phyloP scores from a whole-genome alignment of 2,329 filamentous ascomycete species.

The Pseudogymnoascus sp. region DNA sequence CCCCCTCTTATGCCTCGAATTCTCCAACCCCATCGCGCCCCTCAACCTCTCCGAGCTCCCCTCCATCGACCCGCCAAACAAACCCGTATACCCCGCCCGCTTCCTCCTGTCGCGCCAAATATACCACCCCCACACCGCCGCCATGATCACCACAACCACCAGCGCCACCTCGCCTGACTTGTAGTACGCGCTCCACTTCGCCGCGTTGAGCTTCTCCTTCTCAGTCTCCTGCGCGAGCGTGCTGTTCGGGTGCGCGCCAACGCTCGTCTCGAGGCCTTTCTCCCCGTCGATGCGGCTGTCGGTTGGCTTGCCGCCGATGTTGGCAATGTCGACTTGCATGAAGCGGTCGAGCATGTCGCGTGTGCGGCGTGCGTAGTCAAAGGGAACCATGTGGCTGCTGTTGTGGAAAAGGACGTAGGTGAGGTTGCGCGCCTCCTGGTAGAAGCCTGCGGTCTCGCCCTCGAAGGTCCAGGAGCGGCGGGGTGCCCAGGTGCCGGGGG shows the following conservation, averaged over 20 bases:
- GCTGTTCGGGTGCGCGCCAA: constrained; percentile 61
- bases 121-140: constrained; percentile 55
- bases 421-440: constrained; percentile 88
- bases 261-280: constrained; percentile 58
- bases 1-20: constrained; percentile 40
- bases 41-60: constrained; percentile 22
- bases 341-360: constrained; percentile 98
- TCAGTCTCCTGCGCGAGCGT: constrained; percentile 57
- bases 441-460: constrained; percentile 78
- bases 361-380: constrained; percentile 77
- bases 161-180: constrained; percentile 64
- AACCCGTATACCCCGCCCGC: constrained; percentile 45
- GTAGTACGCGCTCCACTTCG: constrained; percentile 64
- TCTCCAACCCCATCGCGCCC: constrained; percentile 35
- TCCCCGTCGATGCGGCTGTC: constrained; percentile 65
- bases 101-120: constrained; percentile 56
- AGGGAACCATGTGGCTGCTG: constrained; percentile 96
- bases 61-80: constrained; percentile 26
- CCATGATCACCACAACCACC: constrained; percentile 58
- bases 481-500: constrained; percentile 84
- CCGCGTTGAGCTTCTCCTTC: constrained; percentile 55
- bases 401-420: constrained; percentile 96
- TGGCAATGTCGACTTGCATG: constrained; percentile 84
- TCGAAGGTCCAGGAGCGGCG: constrained; percentile 92
- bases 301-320: constrained; percentile 67